Percentiles rank a stretch among this genome's conserved stretches.
Conservation (phyloP, 208 protist species). For the Acanthamoeba royreba region DNA sequence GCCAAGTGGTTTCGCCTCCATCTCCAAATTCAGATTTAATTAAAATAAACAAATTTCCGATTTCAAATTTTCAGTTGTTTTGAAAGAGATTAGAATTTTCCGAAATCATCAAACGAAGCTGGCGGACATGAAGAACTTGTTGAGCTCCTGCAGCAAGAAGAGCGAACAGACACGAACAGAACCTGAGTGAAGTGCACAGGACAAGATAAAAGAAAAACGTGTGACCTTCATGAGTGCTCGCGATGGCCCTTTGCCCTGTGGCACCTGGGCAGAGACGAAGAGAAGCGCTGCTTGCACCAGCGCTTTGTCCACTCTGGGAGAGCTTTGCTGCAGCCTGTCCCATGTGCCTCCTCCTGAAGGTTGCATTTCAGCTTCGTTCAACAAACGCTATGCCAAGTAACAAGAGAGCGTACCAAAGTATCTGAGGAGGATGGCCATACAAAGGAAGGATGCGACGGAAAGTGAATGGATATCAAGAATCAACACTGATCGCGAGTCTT, state of each 20-base stretch:
- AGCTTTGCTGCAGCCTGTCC: background rate
- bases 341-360: background rate
- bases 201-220: too few species aligned
- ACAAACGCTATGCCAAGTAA: background rate
- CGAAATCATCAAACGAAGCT: too few species aligned
- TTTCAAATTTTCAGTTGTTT: too few species aligned
- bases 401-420: background rate
- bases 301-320: background rate
- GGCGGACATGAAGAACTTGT: conserved; percentile 42
- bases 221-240: conserved; percentile 30
- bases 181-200: too few species aligned
- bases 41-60: too few species aligned
- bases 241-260: background rate
- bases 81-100: too few species aligned
- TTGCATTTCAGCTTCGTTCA: too few species aligned
- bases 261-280: background rate
- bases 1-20: background rate
- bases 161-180: background rate
- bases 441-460: background rate
- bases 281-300: background rate
- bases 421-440: background rate
- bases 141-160: background rate
- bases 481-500: background rate
- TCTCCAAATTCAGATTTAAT: too few species aligned
- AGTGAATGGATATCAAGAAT: background rate